Conservation (phyloP, 306 rosid genomes). For the Lablab purpureus region DNA sequence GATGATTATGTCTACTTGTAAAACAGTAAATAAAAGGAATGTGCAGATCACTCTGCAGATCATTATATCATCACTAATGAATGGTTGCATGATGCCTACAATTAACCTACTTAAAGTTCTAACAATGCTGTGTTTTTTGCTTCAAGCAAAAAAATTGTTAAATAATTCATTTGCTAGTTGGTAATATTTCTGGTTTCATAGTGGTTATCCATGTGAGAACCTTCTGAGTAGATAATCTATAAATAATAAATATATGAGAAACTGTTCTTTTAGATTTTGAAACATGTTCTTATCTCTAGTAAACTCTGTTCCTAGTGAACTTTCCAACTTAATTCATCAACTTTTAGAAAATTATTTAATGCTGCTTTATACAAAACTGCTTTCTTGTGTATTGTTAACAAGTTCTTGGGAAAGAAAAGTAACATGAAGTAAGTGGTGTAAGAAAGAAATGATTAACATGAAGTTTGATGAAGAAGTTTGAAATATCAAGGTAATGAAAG, state of each 20-base stretch:
- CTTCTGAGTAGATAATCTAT: not conserved
- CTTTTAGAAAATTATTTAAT: not conserved
- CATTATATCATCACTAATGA: conserved; percentile 31
- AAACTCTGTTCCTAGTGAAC: too few relatives aligned
- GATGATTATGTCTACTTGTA: conserved; percentile 25
- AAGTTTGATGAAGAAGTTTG: conserved; percentile 46
- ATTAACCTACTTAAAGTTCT: conserved; percentile 1
- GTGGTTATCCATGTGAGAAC: too few relatives aligned
- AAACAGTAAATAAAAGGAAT: not conserved
- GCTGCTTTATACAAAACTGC: not conserved
- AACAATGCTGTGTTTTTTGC: conserved; percentile 28
- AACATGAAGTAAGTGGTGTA: not conserved
- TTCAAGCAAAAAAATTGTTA: conserved; percentile 36
- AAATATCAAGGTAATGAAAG: conserved; percentile 21
- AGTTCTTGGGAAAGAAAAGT: not conserved
- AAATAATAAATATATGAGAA: too few relatives aligned
- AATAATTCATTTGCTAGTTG: conserved; percentile 33
- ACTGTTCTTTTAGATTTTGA: too few relatives aligned
- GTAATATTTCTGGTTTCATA: not conserved
- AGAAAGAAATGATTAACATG: conserved; percentile 31
- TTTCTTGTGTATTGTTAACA: not conserved
- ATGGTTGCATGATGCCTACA: conserved; percentile 1
- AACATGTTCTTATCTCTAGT: too few relatives aligned
- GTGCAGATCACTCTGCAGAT: not conserved
- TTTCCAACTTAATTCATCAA: too few relatives aligned